Percentiles rank a stretch among this genome's conserved stretches.
Conservation (phyloP, 2,329 filamentous ascomycete species). For the Alternaria arbusti region DNA sequence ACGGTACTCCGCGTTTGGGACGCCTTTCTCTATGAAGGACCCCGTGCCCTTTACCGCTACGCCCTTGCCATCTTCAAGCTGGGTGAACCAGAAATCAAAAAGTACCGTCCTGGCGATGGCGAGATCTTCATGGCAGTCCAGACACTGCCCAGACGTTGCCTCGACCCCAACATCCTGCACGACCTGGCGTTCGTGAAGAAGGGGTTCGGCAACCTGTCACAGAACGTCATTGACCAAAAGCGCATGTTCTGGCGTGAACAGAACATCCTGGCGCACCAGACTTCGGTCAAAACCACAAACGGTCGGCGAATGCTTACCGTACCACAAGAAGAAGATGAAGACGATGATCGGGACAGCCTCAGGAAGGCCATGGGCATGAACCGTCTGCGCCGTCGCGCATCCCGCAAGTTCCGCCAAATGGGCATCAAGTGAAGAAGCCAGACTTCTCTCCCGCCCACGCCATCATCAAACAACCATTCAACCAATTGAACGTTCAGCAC, state of each 20-base stretch:
- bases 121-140: conserved; percentile 97
- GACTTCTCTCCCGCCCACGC: neutral
- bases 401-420: conserved; percentile 32
- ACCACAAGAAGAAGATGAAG: conserved; percentile 25
- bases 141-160: conserved; percentile 76
- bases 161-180: conserved; percentile 83
- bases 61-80: conserved; percentile 90
- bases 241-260: conserved; percentile 54
- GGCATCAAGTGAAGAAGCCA: conserved; percentile 13
- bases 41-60: conserved; percentile 90
- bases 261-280: conserved; percentile 33
- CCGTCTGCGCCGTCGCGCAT: conserved; percentile 32
- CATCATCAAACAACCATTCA: neutral
- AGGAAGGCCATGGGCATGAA: conserved; percentile 25
- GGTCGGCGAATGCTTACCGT: conserved; percentile 10
- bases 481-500: neutral
- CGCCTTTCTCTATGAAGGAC: conserved; percentile 93
- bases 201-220: conserved; percentile 80
- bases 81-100: conserved; percentile 76
- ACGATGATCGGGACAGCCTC: conserved; percentile 24
- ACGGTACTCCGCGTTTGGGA: conserved; percentile 94
- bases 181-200: conserved; percentile 83
- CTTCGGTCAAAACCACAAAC: conserved; percentile 23
- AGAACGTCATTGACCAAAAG: conserved; percentile 79
- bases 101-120: conserved; percentile 82